Percentiles rank a stretch among this genome's conserved stretches.
Evolutionary conservation across 305 asterid species (phyloP).

Genomic region (Fraxinus sp.): DNA sequence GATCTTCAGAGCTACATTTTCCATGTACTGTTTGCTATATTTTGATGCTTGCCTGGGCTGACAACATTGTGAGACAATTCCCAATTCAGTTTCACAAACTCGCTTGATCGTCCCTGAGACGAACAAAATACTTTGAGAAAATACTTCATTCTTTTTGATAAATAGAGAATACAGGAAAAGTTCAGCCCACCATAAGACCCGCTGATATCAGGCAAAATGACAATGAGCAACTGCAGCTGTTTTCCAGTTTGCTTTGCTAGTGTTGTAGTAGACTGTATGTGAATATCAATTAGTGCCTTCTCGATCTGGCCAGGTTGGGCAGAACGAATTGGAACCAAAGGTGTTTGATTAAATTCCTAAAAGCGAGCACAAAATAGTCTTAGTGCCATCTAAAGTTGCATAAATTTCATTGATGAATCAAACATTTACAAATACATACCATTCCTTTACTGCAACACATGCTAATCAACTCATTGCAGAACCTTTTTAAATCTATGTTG

Average conservation of each 20-base stretch:
- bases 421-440: conserved; percentile 39
- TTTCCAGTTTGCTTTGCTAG: conserved; percentile 12
- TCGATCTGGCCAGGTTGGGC: conserved; percentile 38
- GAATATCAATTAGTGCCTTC: conserved; percentile 39
- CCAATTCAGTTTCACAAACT: conserved; percentile 75
- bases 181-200: conserved; percentile 66
- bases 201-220: conserved; percentile 59
- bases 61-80: conserved; percentile 87
- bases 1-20: conserved; percentile 71
- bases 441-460: conserved; percentile 79
- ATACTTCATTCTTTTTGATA: neutral
- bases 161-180: neutral
- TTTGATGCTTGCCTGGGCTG: conserved; percentile 42
- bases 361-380: conserved; percentile 11
- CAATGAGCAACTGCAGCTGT: conserved; percentile 57
- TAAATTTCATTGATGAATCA: neutral
- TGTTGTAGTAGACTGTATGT: conserved; percentile 9
- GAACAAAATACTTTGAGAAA: neutral
- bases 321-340: conserved; percentile 35
- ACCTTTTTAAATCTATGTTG: conserved; percentile 7
- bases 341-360: conserved; percentile 42
- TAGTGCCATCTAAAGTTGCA: neutral
- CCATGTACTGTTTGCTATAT: conserved; percentile 52
- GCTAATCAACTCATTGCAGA: conserved; percentile 40
- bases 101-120: conserved; percentile 67